A percentile compares a stretch with the other conserved stretches of the same genome.
Evolutionary conservation across 1,139 yeast species (phyloP).

Genomic region (Blastobotrys proliferans): DNA sequence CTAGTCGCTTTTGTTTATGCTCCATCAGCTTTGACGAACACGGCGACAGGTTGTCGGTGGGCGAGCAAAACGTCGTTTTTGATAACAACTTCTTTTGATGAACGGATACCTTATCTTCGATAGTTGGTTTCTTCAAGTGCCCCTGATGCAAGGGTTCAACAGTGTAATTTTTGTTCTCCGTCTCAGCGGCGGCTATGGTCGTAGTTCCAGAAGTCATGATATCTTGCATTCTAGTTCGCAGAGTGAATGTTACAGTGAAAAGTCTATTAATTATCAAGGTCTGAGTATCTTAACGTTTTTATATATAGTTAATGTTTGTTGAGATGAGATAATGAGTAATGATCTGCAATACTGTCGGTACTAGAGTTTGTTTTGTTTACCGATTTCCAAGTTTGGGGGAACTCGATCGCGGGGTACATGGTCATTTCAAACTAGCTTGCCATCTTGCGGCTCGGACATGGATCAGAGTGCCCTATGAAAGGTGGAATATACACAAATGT

Average conservation of each 20-base stretch:
- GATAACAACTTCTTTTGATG: constrained; percentile 24
- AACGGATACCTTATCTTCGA: constrained; percentile 18
- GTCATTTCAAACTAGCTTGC: background rate
- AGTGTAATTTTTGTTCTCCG: background rate
- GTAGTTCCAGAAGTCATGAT: background rate
- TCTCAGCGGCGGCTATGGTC: background rate
- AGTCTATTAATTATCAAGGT: background rate
- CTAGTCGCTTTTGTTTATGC: constrained; percentile 20
- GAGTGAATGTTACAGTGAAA: background rate
- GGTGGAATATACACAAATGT: background rate
- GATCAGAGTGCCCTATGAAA: background rate
- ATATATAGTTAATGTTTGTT: too few relatives aligned
- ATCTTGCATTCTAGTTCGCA: constrained; percentile 2
- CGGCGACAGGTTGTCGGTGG: constrained; percentile 28
- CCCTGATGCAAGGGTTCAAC: constrained; percentile 22
- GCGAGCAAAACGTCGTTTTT: constrained; percentile 25
- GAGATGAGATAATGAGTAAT: background rate
- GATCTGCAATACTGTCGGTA: background rate
- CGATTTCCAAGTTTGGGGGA: constrained; percentile 1
- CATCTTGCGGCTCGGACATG: background rate
- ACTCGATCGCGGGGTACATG: constrained; percentile 1
- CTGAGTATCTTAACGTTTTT: background rate
- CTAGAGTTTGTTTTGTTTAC: background rate
- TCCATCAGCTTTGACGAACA: constrained; percentile 24
- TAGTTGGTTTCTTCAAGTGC: constrained; percentile 15